phyloP scores from a whole-genome alignment of 306 rosid genomes.

The Fragaria ananassa region DNA sequence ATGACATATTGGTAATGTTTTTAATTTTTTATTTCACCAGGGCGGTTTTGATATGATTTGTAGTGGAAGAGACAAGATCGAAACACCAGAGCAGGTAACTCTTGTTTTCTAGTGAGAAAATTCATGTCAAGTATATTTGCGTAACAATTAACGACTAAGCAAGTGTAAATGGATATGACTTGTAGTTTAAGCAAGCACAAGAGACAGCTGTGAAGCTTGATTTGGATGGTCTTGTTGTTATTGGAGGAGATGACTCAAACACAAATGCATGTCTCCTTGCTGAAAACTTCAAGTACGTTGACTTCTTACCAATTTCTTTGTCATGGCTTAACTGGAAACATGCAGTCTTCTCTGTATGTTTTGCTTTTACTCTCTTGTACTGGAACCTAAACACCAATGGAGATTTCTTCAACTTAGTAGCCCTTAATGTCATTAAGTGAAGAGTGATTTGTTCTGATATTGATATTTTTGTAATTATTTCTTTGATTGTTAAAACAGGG shows the following conservation, averaged over 20 bases:
- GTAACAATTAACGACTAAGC: constrained; percentile 17
- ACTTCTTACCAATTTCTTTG: neutral
- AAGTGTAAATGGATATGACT: constrained; percentile 25
- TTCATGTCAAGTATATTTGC: constrained; percentile 8
- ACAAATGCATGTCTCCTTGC: constrained; percentile 99
- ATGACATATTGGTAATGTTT: constrained; percentile 12
- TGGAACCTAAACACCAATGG: neutral
- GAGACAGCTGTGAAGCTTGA: constrained; percentile 83
- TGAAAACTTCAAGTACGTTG: constrained; percentile 81
- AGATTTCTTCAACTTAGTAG: neutral
- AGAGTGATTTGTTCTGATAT: constrained; percentile 3
- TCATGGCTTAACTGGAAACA: constrained; percentile 9
- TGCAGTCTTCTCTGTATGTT: constrained; percentile 11
- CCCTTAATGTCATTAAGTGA: neutral
- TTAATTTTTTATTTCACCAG: constrained; percentile 47
- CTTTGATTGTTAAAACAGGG: constrained; percentile 42
- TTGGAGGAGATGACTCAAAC: constrained; percentile 99
- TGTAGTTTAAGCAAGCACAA: constrained; percentile 90
- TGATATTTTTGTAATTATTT: constrained; percentile 1
- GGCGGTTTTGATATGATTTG: constrained; percentile 99
- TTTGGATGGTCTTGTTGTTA: constrained; percentile 95
- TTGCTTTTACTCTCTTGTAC: neutral
- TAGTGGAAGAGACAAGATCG: constrained; percentile 99
- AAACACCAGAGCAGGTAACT: constrained; percentile 94
- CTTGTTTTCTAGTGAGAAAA: constrained; percentile 6